Evolutionary conservation across 129 eudicot species (phyloP), one percentile per base, ranked within the genome.

Genomic region (Gnaphalium uliginosum): DNA sequence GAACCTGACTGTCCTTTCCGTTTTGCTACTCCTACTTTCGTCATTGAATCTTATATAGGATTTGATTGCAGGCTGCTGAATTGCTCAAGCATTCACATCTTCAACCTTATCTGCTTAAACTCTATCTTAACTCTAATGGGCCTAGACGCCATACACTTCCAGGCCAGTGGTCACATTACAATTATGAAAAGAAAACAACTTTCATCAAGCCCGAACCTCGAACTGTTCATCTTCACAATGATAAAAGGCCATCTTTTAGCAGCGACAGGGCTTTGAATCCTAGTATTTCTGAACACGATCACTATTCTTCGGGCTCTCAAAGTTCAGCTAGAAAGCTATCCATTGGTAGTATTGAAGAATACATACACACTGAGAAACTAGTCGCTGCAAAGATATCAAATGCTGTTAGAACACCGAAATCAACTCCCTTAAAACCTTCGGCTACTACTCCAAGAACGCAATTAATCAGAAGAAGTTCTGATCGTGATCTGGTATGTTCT

Each of bases 61-160:
- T 33, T 25, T 54, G 54, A 73, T 57, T 57, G 13, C 91, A 95
- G 99, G 99, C 99, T 79, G 92, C 94, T 30, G 97, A 91, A 57
- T 85, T 95, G 80, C 99, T 95, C 29, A 89, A 85, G 77, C 93
- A 91, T 56, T 84, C 92, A 15, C 92, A 84, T 82, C 96, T 95
- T 53, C 99, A 88, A 78, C 92, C 89, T 6, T 77, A 89, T 70
- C 77, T 95, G 48, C 74, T 82, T 53, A 80, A 72, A 60, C 75
- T 88, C 68, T 87, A 87, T 78, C 84, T 87, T 48, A 84, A 84
- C 61, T 65, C 59, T 50, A 87, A 77, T 68, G 80, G 78, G 73
- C 94, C 92, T 63, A 83, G 90, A 68, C 79, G 92, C 74, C 84
- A 87, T 13, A 81, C 87, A 37, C 82, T 86, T 19, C 92, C 93